Conservation (phyloP, 1,139 yeast species). For the Debaryomyces psychrophilus region DNA sequence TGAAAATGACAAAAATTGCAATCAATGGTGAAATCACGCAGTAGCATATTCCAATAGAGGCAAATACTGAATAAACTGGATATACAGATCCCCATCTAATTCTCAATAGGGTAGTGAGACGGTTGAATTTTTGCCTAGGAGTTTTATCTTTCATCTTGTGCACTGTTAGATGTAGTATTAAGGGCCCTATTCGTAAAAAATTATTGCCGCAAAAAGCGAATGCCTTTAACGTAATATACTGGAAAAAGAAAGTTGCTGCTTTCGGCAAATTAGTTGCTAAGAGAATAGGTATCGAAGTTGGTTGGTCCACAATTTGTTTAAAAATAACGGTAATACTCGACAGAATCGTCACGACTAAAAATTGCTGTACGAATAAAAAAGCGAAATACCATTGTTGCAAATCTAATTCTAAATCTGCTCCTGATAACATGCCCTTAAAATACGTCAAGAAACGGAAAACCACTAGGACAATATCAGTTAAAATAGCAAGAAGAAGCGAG, state of each 20-base stretch:
- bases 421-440: constrained; percentile 56
- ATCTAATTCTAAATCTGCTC: constrained; percentile 58
- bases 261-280: constrained; percentile 78
- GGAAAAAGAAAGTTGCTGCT: constrained; percentile 80
- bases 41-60: constrained; percentile 75
- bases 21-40: constrained; percentile 80
- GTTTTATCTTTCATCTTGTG: constrained; percentile 50
- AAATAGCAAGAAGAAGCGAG: constrained; percentile 56
- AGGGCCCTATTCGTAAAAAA: constrained; percentile 56
- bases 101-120: constrained; percentile 46
- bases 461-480: constrained; percentile 58
- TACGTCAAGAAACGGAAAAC: constrained; percentile 52
- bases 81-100: constrained; percentile 79
- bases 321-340: constrained; percentile 74
- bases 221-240: constrained; percentile 72
- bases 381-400: constrained; percentile 69
- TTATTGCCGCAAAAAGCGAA: constrained; percentile 72
- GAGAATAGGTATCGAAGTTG: constrained; percentile 69
- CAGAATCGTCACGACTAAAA: constrained; percentile 81
- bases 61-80: constrained; percentile 75
- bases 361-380: constrained; percentile 79
- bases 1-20: constrained; percentile 59
- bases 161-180: constrained; percentile 42
- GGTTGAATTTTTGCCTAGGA: constrained; percentile 57
- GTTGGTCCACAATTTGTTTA: constrained; percentile 66